These are phyloP conservation scores for Penicillium pulvis DNA, from an alignment of 495 filamentous ascomycete genomes.

Conservation along the genomic window DNA sequence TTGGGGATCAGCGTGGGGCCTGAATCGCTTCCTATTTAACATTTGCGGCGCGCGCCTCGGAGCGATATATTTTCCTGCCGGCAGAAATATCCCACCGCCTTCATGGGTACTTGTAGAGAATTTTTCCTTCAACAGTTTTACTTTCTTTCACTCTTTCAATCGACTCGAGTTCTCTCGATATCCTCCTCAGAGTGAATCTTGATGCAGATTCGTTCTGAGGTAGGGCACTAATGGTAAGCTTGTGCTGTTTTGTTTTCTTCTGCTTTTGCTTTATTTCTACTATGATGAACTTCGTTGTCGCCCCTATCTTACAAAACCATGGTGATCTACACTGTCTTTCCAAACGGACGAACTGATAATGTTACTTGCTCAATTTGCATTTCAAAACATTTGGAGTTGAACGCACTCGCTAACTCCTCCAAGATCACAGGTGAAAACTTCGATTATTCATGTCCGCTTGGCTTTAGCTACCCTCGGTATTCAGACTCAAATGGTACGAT, in stretches of 20 bases:
- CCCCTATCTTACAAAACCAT: slow-evolving; percentile 85
- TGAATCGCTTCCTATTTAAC: slow-evolving; percentile 9
- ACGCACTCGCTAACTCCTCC: slow-evolving; percentile 31
- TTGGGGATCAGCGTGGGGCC: slow-evolving; percentile 22
- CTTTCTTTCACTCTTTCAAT: slow-evolving; percentile 23
- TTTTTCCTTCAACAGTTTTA: slow-evolving; percentile 30
- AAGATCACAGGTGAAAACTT: slow-evolving; percentile 20
- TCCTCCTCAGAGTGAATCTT: slow-evolving; percentile 15
- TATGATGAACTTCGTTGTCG: slow-evolving; percentile 89
- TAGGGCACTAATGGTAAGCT: slow-evolving; percentile 43
- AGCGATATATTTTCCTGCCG: slow-evolving; percentile 28
- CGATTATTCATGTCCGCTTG: background rate
- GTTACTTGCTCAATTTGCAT: slow-evolving; percentile 16
- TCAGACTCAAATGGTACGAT: slow-evolving; percentile 12
- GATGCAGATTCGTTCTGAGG: slow-evolving; percentile 17
- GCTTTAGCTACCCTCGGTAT: background rate
- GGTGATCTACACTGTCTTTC: slow-evolving; percentile 88
- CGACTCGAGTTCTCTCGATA: slow-evolving; percentile 4
- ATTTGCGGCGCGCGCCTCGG: slow-evolving; percentile 19
- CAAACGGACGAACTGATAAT: slow-evolving; percentile 85
- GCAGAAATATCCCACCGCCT: slow-evolving; percentile 30
- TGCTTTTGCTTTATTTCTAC: slow-evolving; percentile 27
- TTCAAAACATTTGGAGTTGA: slow-evolving; percentile 18
- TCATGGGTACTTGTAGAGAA: slow-evolving; percentile 24
- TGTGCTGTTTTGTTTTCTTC: slow-evolving; percentile 11